Evolutionary conservation across 2,329 filamentous ascomycete genomes (phyloP).

Genomic region (Phaeosphaeria sp.): DNA sequence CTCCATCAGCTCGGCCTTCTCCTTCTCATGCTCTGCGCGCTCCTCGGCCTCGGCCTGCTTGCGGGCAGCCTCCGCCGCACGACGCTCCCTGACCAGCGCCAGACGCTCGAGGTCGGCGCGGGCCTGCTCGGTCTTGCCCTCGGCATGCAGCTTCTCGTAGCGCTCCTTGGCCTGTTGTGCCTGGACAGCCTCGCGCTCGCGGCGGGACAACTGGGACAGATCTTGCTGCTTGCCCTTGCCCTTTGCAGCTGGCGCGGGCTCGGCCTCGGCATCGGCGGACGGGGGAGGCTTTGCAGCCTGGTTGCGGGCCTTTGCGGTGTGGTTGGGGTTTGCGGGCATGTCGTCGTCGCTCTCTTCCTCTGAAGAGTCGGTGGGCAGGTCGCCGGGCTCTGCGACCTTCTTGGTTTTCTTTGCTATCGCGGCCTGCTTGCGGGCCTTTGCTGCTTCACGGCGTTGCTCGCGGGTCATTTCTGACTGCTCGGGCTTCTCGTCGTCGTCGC

Average conservation of each 20-base stretch:
- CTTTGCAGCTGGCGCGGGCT: constrained; percentile 53
- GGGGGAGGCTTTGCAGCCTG: constrained; percentile 67
- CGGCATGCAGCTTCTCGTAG: constrained; percentile 89
- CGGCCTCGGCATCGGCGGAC: constrained; percentile 53
- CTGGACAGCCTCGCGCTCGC: constrained; percentile 80
- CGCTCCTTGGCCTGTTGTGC: constrained; percentile 87
- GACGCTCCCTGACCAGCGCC: constrained; percentile 81
- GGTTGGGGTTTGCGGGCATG: constrained; percentile 91
- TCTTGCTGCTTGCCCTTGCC: constrained; percentile 63
- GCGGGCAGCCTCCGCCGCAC: constrained; percentile 81
- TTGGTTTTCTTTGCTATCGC: constrained; percentile 79
- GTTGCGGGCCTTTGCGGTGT: constrained; percentile 70
- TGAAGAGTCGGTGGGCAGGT: constrained; percentile 77
- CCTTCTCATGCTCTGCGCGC: constrained; percentile 63
- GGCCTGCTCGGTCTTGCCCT: constrained; percentile 96
- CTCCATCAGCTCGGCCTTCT: constrained; percentile 57
- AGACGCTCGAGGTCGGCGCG: constrained; percentile 87
- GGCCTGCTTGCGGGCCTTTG: constrained; percentile 90
- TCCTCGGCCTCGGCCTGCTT: constrained; percentile 72
- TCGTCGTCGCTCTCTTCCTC: constrained; percentile 67
- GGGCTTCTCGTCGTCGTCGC: constrained; percentile 49
- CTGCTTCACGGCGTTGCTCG: constrained; percentile 84
- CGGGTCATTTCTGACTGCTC: constrained; percentile 71
- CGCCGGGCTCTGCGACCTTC: constrained; percentile 78
- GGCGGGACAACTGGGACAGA: constrained; percentile 66